phyloP scores from a whole-genome alignment of 2,329 filamentous ascomycete species.

The Didymosphaeria variabile region DNA sequence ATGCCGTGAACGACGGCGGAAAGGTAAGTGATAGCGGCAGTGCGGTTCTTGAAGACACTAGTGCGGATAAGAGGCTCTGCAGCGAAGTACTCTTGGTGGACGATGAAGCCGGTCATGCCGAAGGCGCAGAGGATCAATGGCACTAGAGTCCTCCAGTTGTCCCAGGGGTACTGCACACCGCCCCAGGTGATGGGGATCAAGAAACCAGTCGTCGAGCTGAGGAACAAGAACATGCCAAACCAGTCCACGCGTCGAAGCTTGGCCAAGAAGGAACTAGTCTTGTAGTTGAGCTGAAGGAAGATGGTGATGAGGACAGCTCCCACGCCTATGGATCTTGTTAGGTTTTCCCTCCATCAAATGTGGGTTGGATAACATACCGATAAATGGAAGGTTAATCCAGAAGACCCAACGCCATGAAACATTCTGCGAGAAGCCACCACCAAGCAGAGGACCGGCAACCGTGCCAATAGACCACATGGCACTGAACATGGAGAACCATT shows the following conservation, averaged over 20 bases:
- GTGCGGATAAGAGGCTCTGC: constrained; percentile 60
- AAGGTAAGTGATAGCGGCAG: constrained; percentile 60
- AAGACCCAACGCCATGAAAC: constrained; percentile 70
- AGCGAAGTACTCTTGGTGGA: constrained; percentile 64
- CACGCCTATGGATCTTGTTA: constrained; percentile 22
- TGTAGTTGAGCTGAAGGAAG: constrained; percentile 63
- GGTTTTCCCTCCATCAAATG: too few species aligned
- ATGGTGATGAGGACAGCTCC: constrained; percentile 57
- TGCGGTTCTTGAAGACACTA: constrained; percentile 59
- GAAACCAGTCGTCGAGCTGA: constrained; percentile 66
- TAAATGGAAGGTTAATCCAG: constrained; percentile 70
- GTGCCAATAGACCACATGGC: constrained; percentile 66
- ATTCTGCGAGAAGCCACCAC: constrained; percentile 64
- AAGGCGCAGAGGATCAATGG: constrained; percentile 66
- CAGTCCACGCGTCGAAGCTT: constrained; percentile 69
- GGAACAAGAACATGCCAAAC: constrained; percentile 68
- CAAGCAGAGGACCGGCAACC: constrained; percentile 59
- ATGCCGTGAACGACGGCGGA: constrained; percentile 67
- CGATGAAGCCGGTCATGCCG: constrained; percentile 61
- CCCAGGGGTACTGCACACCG: constrained; percentile 72
- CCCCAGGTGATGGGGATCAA: constrained; percentile 72
- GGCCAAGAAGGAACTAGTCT: constrained; percentile 56
- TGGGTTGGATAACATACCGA: constrained; percentile 46
- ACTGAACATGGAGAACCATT: constrained; percentile 53
- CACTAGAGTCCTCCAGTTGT: constrained; percentile 68